Conservation (phyloP, 2,329 filamentous ascomycete genomes). For the Aschersonia sp. region DNA sequence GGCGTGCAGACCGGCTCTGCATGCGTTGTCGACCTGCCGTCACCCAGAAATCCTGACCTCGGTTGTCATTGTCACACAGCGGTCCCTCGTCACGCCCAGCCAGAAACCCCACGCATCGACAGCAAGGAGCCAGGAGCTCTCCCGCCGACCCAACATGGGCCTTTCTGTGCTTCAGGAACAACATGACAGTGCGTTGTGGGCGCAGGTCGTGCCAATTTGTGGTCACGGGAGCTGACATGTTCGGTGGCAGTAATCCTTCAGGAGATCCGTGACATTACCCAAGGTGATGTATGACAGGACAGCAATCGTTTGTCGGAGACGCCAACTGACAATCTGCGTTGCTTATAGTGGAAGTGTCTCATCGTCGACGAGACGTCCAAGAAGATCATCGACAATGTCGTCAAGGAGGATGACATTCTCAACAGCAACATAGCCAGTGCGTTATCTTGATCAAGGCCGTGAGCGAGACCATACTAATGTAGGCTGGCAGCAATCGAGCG, state of each 20-base stretch:
- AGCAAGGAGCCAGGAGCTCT: slow-evolving; percentile 4
- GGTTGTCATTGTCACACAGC: no score
- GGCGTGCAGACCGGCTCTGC: slow-evolving; percentile 1
- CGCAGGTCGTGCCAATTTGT: background rate
- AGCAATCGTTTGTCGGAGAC: background rate
- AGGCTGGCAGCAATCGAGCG: slow-evolving; percentile 65
- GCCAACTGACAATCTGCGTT: background rate
- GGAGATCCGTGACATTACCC: slow-evolving; percentile 59
- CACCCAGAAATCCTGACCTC: background rate
- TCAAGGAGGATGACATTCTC: slow-evolving; percentile 93
- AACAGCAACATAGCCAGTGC: slow-evolving; percentile 91
- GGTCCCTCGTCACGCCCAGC: background rate
- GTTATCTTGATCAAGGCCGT: slow-evolving; percentile 14
- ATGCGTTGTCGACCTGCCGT: background rate
- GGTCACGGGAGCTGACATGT: slow-evolving; percentile 1
- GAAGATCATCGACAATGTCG: slow-evolving; percentile 77
- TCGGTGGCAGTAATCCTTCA: slow-evolving; percentile 17
- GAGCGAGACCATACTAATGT: no score
- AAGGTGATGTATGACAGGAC: slow-evolving; percentile 52
- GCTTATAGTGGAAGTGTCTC: slow-evolving; percentile 80
- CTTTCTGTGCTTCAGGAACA: slow-evolving; percentile 76
- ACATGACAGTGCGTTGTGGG: slow-evolving; percentile 28
- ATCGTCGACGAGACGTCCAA: slow-evolving; percentile 74
- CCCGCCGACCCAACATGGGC: slow-evolving; percentile 48
- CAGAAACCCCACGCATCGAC: background rate